A percentile compares a stretch with the other conserved stretches of the same genome.
Conservation (phyloP, 768 basidiomycete genomes). For the Tricholomella constricta region DNA sequence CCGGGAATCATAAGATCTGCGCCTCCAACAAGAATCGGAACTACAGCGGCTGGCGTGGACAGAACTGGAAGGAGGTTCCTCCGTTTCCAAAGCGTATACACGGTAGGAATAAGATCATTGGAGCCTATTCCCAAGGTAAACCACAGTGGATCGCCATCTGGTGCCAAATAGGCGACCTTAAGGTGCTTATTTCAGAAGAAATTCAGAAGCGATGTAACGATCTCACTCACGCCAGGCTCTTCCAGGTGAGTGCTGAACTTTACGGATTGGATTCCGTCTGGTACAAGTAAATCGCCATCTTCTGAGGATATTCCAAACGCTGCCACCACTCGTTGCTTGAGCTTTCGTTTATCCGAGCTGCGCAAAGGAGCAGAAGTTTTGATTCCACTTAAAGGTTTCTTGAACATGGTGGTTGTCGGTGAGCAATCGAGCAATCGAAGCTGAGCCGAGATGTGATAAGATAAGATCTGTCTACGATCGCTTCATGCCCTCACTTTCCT, state of each 20-base stretch:
- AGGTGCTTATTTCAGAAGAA: constrained; percentile 1
- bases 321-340: constrained; percentile 59
- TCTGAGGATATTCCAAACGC: constrained; percentile 52
- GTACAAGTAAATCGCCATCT: constrained; percentile 69
- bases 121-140: constrained; percentile 70
- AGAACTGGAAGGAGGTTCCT: constrained; percentile 67
- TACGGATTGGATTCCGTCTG: constrained; percentile 67
- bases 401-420: constrained; percentile 58
- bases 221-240: constrained; percentile 58
- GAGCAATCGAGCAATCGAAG: too few species aligned
- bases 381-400: constrained; percentile 66
- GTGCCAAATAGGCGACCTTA: constrained; percentile 64
- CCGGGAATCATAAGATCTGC: constrained; percentile 91
- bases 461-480: constrained; percentile 21
- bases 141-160: constrained; percentile 77
- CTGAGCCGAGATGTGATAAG: too few species aligned
- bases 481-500: too few species aligned
- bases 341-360: constrained; percentile 71
- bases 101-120: constrained; percentile 74
- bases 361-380: constrained; percentile 80
- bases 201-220: neutral
- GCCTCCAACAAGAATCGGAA: constrained; percentile 72
- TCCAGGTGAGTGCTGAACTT: constrained; percentile 68
- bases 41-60: constrained; percentile 70
- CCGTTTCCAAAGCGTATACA: constrained; percentile 81